Conservation (phyloP, 192 early-diverging fungal species). For the Spizellomyces sp. region DNA sequence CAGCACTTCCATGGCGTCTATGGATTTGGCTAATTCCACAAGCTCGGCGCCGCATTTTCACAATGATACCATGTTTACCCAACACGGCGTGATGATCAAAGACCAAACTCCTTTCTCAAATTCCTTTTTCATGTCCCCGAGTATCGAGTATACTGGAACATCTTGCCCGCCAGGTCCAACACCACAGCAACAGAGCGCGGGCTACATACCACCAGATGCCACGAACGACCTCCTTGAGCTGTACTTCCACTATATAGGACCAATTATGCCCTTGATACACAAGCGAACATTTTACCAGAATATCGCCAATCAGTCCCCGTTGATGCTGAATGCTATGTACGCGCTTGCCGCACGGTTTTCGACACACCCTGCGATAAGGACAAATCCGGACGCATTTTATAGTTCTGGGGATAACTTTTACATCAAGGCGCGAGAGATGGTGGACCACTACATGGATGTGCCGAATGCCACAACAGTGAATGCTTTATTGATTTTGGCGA, state of each 20-base stretch:
- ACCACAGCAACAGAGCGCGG: not conserved
- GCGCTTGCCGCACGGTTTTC: conserved; percentile 47
- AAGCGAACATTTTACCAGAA: conserved; percentile 29
- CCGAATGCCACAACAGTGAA: conserved; percentile 35
- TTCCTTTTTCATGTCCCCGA: conserved; percentile 10
- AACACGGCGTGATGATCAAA: too few species aligned
- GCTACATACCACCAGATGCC: conserved; percentile 38
- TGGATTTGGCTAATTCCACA: not conserved
- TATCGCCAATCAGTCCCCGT: conserved; percentile 25
- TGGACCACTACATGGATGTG: conserved; percentile 48
- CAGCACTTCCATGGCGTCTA: not conserved
- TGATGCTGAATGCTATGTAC: conserved; percentile 48
- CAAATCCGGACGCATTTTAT: conserved; percentile 10
- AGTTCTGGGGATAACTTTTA: conserved; percentile 47
- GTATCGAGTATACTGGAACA: too few species aligned
- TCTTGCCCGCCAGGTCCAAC: conserved; percentile 1
- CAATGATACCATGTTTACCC: too few species aligned
- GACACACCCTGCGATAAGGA: conserved; percentile 33
- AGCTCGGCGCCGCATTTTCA: not conserved
- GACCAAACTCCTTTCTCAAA: not conserved
- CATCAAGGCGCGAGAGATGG: conserved; percentile 41
- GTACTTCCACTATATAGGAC: conserved; percentile 42
- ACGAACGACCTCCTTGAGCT: conserved; percentile 39
- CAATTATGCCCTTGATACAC: conserved; percentile 39
- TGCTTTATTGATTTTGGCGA: conserved; percentile 39